Evolutionary conservation across 2,329 filamentous ascomycete species (phyloP), one percentile per base, ranked within the genome.

Genomic region (Fusarium multiceps): DNA sequence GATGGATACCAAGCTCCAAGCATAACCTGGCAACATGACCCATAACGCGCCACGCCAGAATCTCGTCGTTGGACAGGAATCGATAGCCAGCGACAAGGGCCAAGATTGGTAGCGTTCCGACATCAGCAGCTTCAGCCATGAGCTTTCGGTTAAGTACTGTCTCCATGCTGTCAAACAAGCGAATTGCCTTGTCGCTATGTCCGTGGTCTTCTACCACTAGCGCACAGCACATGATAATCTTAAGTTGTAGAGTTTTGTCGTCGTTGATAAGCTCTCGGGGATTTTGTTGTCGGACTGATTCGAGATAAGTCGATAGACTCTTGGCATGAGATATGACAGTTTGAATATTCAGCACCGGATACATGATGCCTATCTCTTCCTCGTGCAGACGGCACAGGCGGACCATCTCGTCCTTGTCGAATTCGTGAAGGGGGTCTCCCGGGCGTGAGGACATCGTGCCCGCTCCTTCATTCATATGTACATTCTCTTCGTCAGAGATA

Each of bases 291-390:
- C 80, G 80, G 7, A 80, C 74, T 0, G 81, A 76, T 71, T 94
- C 92, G 76, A 96, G 89, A 78, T 93, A 96, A 0, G 87, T 84
- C 59, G 90, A 90, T 2, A 97, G 82, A 63, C 86, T 85, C 66
- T 87, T 89, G 9, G 90, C 90, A 77, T 97, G 92, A 8, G 84
- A 83, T 40, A 92, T 89, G 41, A 97, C 83, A 43, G 86, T 85
- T 43, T 92, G 88, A 37, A 97, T 91, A 71, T 93, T 88, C 48
- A 97, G 79, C 6, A 97, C 88, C 0, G 95, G 95, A 78, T 97
- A 97, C 93, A 97, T 97, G 74, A 95, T 88, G 45, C 93, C 93
- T 74, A 97, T 90, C 77, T 98, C 94, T 74, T 98, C 94, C 71
- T 97, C 92, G 76, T 96, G 95, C 0, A 97, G 83, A 16, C 88